Evolutionary conservation across 768 basidiomycete genomes (phyloP).

Genomic region (Xerocomellus intermedius): DNA sequence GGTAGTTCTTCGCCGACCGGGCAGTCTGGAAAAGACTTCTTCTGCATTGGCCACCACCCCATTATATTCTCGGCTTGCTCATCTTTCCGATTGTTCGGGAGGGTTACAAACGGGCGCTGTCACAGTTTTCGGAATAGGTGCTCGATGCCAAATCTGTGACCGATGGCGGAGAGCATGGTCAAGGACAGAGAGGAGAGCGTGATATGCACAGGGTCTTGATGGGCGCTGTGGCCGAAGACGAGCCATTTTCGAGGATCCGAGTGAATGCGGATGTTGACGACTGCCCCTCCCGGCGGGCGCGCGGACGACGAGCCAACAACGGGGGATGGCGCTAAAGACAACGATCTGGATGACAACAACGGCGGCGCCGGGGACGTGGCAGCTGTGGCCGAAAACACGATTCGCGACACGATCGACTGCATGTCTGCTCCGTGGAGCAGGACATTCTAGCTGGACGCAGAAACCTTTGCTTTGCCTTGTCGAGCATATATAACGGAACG

Average conservation of each 20-base stretch:
- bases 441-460: no score
- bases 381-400: constrained; percentile 55
- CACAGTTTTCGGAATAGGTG: no score
- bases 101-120: no score
- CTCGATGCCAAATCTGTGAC: constrained; percentile 38
- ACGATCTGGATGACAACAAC: no score
- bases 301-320: constrained; percentile 15
- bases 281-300: constrained; percentile 8
- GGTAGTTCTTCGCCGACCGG: not conserved
- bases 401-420: no score
- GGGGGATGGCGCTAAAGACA: constrained; percentile 2
- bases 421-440: no score
- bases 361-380: constrained; percentile 35
- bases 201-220: constrained; percentile 25
- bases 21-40: no score
- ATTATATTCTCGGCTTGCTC: no score
- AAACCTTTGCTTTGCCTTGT: no score
- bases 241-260: constrained; percentile 30
- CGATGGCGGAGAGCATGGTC: constrained; percentile 5
- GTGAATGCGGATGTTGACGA: constrained; percentile 30
- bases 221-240: constrained; percentile 25
- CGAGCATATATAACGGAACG: no score
- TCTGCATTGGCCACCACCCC: no score
- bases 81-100: no score
- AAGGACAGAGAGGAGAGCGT: constrained; percentile 5